A percentile compares a stretch with the other conserved stretches of the same genome.
Evolutionary conservation across 306 rosid species (phyloP).

Genomic region (Spatholobus suberectus): DNA sequence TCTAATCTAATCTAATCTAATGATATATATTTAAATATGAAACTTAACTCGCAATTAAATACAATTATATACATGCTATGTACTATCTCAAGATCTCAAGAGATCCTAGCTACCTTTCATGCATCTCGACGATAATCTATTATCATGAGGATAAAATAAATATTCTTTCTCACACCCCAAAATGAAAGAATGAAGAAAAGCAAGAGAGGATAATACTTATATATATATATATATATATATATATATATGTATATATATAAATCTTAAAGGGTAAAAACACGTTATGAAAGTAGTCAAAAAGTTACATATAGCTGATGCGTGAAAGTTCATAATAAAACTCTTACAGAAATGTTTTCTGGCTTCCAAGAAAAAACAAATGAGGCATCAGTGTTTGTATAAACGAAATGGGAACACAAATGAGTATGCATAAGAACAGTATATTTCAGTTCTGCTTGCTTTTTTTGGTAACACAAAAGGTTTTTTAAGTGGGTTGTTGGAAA

Average conservation of each 20-base stretch:
- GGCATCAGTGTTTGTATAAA: slow-evolving; percentile 32
- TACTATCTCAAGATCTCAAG: background rate
- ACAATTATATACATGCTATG: background rate
- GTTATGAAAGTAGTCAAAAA: slow-evolving; percentile 44
- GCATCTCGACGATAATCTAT: slow-evolving; percentile 38
- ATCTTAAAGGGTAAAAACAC: slow-evolving; percentile 24
- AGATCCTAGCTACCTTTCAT: slow-evolving; percentile 37
- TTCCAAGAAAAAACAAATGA: slow-evolving; percentile 35
- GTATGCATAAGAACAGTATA: slow-evolving; percentile 40
- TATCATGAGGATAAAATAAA: slow-evolving; percentile 31
- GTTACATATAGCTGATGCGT: slow-evolving; percentile 31
- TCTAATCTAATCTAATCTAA: too few relatives aligned
- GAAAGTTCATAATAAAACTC: slow-evolving; percentile 50
- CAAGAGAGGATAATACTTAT: slow-evolving; percentile 20
- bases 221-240: background rate
- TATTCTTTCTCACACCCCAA: slow-evolving; percentile 21
- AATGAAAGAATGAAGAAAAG: slow-evolving; percentile 16
- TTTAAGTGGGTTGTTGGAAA: slow-evolving; percentile 60
- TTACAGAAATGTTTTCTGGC: slow-evolving; percentile 48
- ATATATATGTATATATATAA: background rate
- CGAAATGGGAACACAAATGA: slow-evolving; percentile 50
- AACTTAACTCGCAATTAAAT: background rate
- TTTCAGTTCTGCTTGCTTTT: slow-evolving; percentile 47
- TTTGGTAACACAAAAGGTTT: slow-evolving; percentile 47
- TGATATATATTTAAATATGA: background rate